Base-by-base conservation (phyloP, 2,329 filamentous ascomycete species). In the Knoxdaviesia capensis region DNA sequence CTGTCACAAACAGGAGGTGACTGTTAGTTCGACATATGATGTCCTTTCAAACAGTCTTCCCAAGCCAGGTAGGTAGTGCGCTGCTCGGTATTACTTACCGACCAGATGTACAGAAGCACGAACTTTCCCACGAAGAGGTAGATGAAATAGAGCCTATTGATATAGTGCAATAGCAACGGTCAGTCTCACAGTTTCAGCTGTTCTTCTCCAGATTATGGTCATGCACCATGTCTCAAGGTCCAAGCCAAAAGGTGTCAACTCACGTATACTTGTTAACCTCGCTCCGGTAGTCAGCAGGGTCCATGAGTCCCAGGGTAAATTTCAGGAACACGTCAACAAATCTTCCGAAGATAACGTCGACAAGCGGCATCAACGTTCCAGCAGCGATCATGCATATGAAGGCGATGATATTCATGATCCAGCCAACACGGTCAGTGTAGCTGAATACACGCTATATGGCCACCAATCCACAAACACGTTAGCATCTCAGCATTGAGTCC, bases 51-150 rank as follows among this genome's bases (percentile, higher is more conserved):
- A 20, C 10, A 8, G 5, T 32, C 32, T 30, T 32, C 31, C 7
- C 33, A 34, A 7, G 36, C 8, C 29, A 29, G 10, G 41, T 39
- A 40, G 6, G 39, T 35, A 39, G 10, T 3, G 41, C 28, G 36
- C 11, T 41, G 38, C 35, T 6, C 28, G 28, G 11, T 28, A 28
- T 11, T n/a, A 46, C 55, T 47, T 54, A 71, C 68, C 48, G 68
- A 66, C 45, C 69, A 68, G 11, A 70, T 49, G 46, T 74, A 75
- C 0, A 62, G 64, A n/a, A 74, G 53, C 4, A 59, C 48, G 35
- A 74, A 68, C 43, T 69, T 69, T 9, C 55, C 70, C 20, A 71
- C 56, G 46, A 75, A 74, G 1, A 77, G 57, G 49, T 73, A 74
- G 9, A 75, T 56, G 45, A 74, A 71, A 47, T 64, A 69, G n/a